Conservation (phyloP, 441 rosid genomes). For the Cnidoscolus chayamansa region DNA sequence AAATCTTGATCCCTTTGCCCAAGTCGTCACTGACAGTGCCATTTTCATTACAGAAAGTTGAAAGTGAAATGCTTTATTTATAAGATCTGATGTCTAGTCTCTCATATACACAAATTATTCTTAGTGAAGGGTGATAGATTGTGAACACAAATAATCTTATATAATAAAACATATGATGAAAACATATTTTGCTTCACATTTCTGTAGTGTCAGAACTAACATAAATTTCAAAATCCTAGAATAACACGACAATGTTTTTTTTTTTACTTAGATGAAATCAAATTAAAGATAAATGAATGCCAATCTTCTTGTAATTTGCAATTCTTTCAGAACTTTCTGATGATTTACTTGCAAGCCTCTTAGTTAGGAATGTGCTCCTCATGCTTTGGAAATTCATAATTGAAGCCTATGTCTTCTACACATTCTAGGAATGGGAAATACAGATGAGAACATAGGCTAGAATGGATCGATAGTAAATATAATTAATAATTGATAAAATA, state of each 20-base stretch:
- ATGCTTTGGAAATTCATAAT: background rate
- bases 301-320: background rate
- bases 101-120: slow-evolving; percentile 1
- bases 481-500: background rate
- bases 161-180: background rate
- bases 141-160: background rate
- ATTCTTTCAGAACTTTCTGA: background rate
- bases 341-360: background rate
- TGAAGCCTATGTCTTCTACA: background rate
- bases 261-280: background rate
- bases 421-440: background rate
- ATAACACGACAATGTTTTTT: background rate
- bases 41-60: background rate
- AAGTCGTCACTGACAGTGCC: background rate
- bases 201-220: background rate
- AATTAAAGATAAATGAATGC: background rate
- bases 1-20: background rate
- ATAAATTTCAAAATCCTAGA: background rate
- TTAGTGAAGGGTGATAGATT: background rate
- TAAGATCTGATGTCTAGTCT: background rate
- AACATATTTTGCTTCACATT: background rate
- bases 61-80: background rate
- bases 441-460: background rate
- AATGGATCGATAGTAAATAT: background rate
- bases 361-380: background rate